A percentile compares a stretch with the other conserved stretches of the same genome.
phyloP scores from a whole-genome alignment of 306 rosid genomes.

The Rubus idaeus region DNA sequence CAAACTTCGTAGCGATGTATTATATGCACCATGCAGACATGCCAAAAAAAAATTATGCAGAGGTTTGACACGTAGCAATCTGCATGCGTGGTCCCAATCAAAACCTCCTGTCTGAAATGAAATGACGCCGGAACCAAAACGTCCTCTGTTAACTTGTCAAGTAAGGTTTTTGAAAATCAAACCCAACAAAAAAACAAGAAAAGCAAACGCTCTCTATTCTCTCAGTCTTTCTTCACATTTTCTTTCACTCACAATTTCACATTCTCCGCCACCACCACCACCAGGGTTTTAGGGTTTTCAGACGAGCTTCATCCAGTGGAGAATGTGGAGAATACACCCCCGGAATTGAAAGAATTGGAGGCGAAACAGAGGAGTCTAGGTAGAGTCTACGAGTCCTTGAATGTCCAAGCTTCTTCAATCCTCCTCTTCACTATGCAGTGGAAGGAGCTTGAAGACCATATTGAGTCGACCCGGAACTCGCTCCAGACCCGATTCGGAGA shows the following conservation, averaged over 20 bases:
- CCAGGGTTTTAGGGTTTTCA: not conserved
- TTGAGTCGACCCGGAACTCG: constrained; percentile 26
- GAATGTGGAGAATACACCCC: not conserved
- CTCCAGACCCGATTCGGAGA: not conserved
- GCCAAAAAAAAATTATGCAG: too few relatives aligned
- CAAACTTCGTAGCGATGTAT: too few relatives aligned
- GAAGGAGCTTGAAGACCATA: constrained; percentile 33
- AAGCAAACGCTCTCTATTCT: not conserved
- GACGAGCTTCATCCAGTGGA: not conserved
- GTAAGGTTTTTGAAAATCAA: not conserved
- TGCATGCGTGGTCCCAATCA: too few relatives aligned
- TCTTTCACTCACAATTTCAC: not conserved
- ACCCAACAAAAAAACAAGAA: not conserved
- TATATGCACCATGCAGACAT: too few relatives aligned
- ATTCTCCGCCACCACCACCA: not conserved
- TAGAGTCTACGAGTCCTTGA: not conserved
- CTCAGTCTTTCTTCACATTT: not conserved
- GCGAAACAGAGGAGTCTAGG: constrained; percentile 24
- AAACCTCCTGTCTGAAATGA: too few relatives aligned
- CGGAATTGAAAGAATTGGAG: not conserved
- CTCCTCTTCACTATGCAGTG: constrained; percentile 8
- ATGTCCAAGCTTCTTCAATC: not conserved
- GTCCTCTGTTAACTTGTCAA: not conserved
- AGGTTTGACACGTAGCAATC: too few relatives aligned
- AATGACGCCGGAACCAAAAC: not conserved